phyloP scores from a whole-genome alignment of 441 rosid species.

The Gossypium armourianum region DNA sequence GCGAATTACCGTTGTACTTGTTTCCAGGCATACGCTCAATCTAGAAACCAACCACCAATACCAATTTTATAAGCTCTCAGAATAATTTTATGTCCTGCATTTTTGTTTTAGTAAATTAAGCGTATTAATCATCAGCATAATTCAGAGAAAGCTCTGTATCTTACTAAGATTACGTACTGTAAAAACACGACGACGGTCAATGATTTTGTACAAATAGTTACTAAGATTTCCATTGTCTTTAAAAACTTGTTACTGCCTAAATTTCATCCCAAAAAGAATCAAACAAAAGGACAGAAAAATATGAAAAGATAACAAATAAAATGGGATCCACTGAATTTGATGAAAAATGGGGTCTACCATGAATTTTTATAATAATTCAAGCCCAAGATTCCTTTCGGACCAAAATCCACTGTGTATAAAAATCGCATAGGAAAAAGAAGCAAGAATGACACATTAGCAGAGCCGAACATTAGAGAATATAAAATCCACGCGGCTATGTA shows the following conservation, averaged over 20 bases:
- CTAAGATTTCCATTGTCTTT: neutral
- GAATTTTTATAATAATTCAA: conserved; percentile 16
- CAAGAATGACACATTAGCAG: neutral
- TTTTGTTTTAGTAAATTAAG: conserved; percentile 25
- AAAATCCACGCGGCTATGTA: neutral
- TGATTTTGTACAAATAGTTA: conserved; percentile 25
- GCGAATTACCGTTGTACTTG: conserved; percentile 60
- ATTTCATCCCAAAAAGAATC: conserved; percentile 17
- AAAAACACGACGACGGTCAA: conserved; percentile 5
- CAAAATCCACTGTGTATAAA: neutral
- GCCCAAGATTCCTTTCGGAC: conserved; percentile 15
- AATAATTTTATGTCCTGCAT: conserved; percentile 39
- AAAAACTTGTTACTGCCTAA: neutral
- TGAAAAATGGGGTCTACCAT: conserved; percentile 26
- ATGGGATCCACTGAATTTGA: conserved; percentile 46
- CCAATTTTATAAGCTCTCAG: conserved; percentile 22
- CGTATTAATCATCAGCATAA: conserved; percentile 13
- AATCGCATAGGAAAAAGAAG: neutral
- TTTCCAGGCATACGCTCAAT: conserved; percentile 87
- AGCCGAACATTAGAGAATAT: neutral
- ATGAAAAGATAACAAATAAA: conserved; percentile 29
- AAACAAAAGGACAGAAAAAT: conserved; percentile 25
- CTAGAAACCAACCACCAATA: conserved; percentile 29
- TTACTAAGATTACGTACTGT: conserved; percentile 14
- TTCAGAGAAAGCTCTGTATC: conserved; percentile 24